phyloP scores from a whole-genome alignment of 768 basidiomycete genomes.

The Mycena crocata region DNA sequence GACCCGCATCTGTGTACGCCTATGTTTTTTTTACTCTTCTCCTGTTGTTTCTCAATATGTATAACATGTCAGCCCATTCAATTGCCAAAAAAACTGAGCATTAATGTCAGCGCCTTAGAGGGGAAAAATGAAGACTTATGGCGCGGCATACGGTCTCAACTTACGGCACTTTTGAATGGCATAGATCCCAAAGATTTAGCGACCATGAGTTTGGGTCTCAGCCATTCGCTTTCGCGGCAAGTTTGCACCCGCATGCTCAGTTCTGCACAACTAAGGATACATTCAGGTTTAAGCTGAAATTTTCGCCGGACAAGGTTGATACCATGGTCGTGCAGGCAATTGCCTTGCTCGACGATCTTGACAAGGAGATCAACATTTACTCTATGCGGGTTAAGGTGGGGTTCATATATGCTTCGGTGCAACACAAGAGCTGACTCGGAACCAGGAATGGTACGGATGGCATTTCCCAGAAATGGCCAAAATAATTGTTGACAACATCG shows the following conservation, averaged over 20 bases:
- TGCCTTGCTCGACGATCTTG: slow-evolving; percentile 87
- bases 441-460: slow-evolving; percentile 99
- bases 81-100: slow-evolving; percentile 95
- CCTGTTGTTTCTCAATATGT: slow-evolving; percentile 3
- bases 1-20: slow-evolving; percentile 89
- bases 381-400: slow-evolving; percentile 87
- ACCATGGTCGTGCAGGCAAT: slow-evolving; percentile 99
- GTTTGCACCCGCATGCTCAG: slow-evolving; percentile 25
- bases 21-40: slow-evolving; percentile 25
- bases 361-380: slow-evolving; percentile 1
- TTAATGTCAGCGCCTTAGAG: slow-evolving; percentile 78
- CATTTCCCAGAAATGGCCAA: slow-evolving; percentile 99
- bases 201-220: slow-evolving; percentile 97
- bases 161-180: slow-evolving; percentile 88
- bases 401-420: slow-evolving; percentile 1
- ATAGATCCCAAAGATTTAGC: slow-evolving; percentile 93
- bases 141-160: slow-evolving; percentile 94
- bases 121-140: slow-evolving; percentile 85
- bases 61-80: slow-evolving; percentile 67
- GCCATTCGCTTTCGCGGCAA: slow-evolving; percentile 94
- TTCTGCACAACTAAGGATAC: background rate
- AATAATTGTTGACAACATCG: slow-evolving; percentile 96
- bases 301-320: slow-evolving; percentile 99
- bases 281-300: slow-evolving; percentile 95
- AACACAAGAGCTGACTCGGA: background rate